Evolutionary conservation across 306 rosid genomes (phyloP), one percentile per base, ranked within the genome.

Genomic region (Prunus davidiana): DNA sequence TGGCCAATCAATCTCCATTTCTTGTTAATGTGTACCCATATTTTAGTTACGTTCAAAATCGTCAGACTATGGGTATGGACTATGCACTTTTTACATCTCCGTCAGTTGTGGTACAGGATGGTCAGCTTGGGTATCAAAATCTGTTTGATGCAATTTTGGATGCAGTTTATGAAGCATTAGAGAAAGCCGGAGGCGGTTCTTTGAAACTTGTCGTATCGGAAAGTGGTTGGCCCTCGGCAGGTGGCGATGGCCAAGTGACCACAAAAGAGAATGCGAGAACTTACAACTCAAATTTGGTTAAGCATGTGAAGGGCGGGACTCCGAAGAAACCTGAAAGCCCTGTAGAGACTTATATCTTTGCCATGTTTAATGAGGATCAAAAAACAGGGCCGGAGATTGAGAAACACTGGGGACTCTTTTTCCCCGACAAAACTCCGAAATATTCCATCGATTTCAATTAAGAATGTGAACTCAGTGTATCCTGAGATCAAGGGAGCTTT

Each of bases 71-170:
- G 8, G 41, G 62, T 34, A 24, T 78, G 7, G 76, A 78, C 3
- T 78, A 69, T 8, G 71, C 76, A 6, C 76, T 78, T 68, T 60
- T 78, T 46, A 70, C 61, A 19, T 47, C 60, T 11, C 70, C 71
- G 3, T 58, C 52, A 0, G 67, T 34, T 18, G 61, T 20, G 0
- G 71, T 49, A 1, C 25, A 14, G 0, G 81, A 78, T 34, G 85
- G 83, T 0, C 47, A 12, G 3, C 38, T 5, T 15, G 41, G 24
- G 2, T 67, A 72, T 22, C 38, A 12, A 22, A 79, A 24, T 19
- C 83, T 85, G 1, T 89, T 85, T 46, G 83, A 81, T 27, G 88
- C 88, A 2, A 49, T 75, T 2, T 15, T 82, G 22, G 93, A 89
- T 63, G 82, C 88, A 5, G 45, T 64, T 64, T 84, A 79, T 19